Evolutionary conservation across 129 eudicot species (phyloP), one percentile per base, ranked within the genome.

Genomic region (Tagetes erecta): DNA sequence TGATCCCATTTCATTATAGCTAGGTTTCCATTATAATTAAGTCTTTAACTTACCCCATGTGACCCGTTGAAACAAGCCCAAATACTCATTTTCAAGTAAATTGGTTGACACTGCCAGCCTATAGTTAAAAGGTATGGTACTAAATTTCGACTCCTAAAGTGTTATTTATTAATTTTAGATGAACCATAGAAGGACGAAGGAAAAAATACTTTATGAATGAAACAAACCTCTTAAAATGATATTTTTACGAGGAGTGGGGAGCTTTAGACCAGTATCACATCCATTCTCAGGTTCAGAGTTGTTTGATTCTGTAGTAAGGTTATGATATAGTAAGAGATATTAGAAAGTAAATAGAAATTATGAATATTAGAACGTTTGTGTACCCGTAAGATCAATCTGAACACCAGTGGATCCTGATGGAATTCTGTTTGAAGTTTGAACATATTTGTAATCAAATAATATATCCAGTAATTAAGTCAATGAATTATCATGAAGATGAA

Each of bases 301-400:
- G 71, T 78, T 81, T 8, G 80, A 34, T 71, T 84, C 96, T 92
- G 80, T 81, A 84, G 55, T 36, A 47, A 68, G 27, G 3, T 8
- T 3, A 8, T 11, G 63, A 36, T 34, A 38, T 14, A 63, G 31
- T 72, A 80, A 64, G 73, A 64, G 30, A 59, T 27, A 75, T 5
- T 5, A 33, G 12, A 37, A 9, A 57, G 27, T 20, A 20, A 20
- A 20, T 20, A 6, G 53, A 30, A 45, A 41, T 42, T 2, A 53
- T 57, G 39, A 37, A 4, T 35, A 52, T 12, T 51, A 34, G 7
- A 62, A 11, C 1, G 8, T 20, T 20, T 20, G 27, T 30, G 42
- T 80, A 88, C 98, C 98, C 78, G 87, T 66, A 70, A 81, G 35
- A 62, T 89, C 88, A 74, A 73, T 68, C 57, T 81, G 96, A 77